Conservation (phyloP, 768 basidiomycete species). For the Mycena latifolia region DNA sequence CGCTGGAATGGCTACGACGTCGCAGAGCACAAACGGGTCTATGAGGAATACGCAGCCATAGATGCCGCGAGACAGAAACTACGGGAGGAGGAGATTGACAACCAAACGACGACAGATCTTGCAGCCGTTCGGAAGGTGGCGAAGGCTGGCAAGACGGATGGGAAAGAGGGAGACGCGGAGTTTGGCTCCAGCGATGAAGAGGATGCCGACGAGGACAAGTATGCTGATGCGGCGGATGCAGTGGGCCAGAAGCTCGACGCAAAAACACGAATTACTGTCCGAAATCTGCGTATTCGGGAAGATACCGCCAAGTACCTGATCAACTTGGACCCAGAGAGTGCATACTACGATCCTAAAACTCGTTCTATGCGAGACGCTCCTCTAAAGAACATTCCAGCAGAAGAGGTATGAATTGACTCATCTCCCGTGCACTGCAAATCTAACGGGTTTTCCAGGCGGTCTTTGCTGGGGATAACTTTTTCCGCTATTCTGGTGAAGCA, state of each 20-base stretch:
- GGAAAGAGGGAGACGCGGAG: slow-evolving; percentile 83
- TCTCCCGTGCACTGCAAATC: slow-evolving; percentile 21
- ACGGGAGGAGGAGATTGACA: slow-evolving; percentile 98
- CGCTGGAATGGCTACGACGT: slow-evolving; percentile 99
- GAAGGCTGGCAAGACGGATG: slow-evolving; percentile 85
- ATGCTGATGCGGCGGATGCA: slow-evolving; percentile 97
- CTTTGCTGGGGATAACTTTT: slow-evolving; percentile 98
- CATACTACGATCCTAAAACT: slow-evolving; percentile 99
- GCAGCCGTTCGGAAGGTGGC: slow-evolving; percentile 95
- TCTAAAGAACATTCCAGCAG: slow-evolving; percentile 76
- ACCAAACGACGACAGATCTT: slow-evolving; percentile 93
- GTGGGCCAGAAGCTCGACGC: slow-evolving; percentile 98
- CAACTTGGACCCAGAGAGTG: slow-evolving; percentile 94
- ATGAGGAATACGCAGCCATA: slow-evolving; percentile 94
- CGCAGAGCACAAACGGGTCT: slow-evolving; percentile 84
- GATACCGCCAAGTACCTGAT: slow-evolving; percentile 99
- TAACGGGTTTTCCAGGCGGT: slow-evolving; percentile 65
- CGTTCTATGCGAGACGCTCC: slow-evolving; percentile 99
- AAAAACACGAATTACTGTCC: slow-evolving; percentile 97
- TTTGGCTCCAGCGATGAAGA: slow-evolving; percentile 98
- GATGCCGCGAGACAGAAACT: slow-evolving; percentile 92
- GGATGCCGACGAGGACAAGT: slow-evolving; percentile 97
- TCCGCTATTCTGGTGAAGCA: slow-evolving; percentile 93
- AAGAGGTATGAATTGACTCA: slow-evolving; percentile 78
- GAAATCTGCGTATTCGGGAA: slow-evolving; percentile 98